Evolutionary conservation across 352 stramenopile genomes (phyloP), one percentile per base, ranked within the genome.

Genomic region (Globisporangium apiculatum): DNA sequence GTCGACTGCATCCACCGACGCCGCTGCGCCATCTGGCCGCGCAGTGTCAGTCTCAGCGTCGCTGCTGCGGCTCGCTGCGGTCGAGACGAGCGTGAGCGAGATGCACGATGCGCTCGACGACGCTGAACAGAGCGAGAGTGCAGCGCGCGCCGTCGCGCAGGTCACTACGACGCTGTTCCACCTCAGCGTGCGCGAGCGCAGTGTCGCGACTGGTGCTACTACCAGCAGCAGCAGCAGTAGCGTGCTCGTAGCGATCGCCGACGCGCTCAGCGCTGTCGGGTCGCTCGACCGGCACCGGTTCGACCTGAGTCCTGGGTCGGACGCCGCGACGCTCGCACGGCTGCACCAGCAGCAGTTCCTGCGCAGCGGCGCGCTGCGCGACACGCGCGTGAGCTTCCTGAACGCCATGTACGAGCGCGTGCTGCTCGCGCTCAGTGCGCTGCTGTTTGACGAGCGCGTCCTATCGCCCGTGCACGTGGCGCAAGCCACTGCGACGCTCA

Each of bases 221-320:
- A 14, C 10, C n/a, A 46, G 17, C 45, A 7, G n/a, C 18, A 17
- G 35, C 12, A 47, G 40, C 4, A 46, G 31, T n/a, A 53, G 31
- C 18, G 45, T 66, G 36, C 36, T 62, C 1, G 53, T 68, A 4
- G 67, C 67, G 36, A 69, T 91, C 51, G 81, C 81, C 9, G 65
- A 89, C 62, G 72, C 66, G 15, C 75, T 94, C 45, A 84, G 84
- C 5, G 77, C 87, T 45, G 55, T 92, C 38, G 84, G 84, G 10
- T 66, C 76, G 10, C 73, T 89, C 31, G 73, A 89, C 64, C 55
- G 66, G 1, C 71, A 72, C 45, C 69, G 80, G 17, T 84, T 85
- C 48, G 72, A 91, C n/a, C 53, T 92, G 37, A 90, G 69, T 38
- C 73, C 71, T 46, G 77, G 72, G 36, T 57, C 76, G 35, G 59